Evolutionary conservation across 352 stramenopile species (phyloP), one percentile per base, ranked within the genome.

Genomic region (Pythium sukuiense): DNA sequence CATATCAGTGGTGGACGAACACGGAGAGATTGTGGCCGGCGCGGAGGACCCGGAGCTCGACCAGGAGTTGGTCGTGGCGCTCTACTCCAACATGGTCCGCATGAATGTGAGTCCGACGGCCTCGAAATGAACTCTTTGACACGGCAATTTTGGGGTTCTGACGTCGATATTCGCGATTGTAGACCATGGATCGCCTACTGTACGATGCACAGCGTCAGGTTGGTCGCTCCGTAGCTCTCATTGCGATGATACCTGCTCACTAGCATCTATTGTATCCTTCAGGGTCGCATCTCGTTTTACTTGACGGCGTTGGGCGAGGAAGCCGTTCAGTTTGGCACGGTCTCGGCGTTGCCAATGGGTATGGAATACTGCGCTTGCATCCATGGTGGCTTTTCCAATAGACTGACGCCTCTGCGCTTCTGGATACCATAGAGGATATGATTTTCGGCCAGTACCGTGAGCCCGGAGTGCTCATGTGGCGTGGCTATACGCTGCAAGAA

Each of bases 391-490:
- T 5, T 3, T 43, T 16, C 7, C 35, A 14, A 12, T 14, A 11
- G 16, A 43, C 35, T 43, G 8, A 35, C 5, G 32, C 32, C 32
- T 35, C 8, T 43, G 16, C 20, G 20, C 20, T 24, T 43, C 37
- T 53, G 20, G n/a, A 24, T 24, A 24, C 20, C 26, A 3, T 3
- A 71, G 77, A 85, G 35, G 98, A 99, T 79, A 91, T 96, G 70
- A 87, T 99, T 13, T 98, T 99, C 68, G 96, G 92, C 13, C 98
- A 99, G 77, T 99, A 99, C 72, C 88, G 98, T 16, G 98, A 99
- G 74, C 88, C 92, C 37, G 98, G 97, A 30, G 77, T 99, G 18
- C 82, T 99, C 16, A 99, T 99, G 93, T 99, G 97, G 97, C 85
- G 98, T 33, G 97, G 97, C 13, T 99, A 99, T 73, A 96, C 95